Base-by-base conservation (phyloP, 2,329 filamentous ascomycete genomes). In the Cercospora zeae-maydis region DNA sequence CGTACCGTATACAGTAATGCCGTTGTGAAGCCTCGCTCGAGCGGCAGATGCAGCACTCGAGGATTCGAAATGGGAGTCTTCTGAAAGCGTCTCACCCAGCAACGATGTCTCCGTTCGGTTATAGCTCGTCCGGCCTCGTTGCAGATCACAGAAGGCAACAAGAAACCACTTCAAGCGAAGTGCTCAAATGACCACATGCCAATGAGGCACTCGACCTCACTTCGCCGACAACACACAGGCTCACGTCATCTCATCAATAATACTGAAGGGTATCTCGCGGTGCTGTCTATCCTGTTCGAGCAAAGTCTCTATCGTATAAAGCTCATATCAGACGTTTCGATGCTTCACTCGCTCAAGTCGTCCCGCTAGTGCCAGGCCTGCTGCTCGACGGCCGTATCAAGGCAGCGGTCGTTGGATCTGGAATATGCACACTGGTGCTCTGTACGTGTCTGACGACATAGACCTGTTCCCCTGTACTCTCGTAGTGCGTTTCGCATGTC, bases 401-500 rank as follows among this genome's bases (percentile, higher is more conserved):
- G 5, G 57, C 24, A 24, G 24, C 30, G n/a, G 11, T 21, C 31
- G 31, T 39, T 8, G 60, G 58, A 51, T 70, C 67, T 4, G 58
- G 49, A 45, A 69, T 63, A 14, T 66, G 53, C 16, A 70, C 62
- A 16, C 39, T 64, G 8, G 61, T 36, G 11, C 56, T 62, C 10
- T 67, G 37, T 3, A 63, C 10, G 49, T 71, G 69, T 13, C 64
- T 64, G 27, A 72, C 58, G 27, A 96, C 90, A 55, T 88, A 78
- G 1, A 97, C 83, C 39, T 86, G 88, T 78, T 95, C 89, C 0
- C 89, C 91, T 62, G 91, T 80, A 72, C 91, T 95, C 69, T 86
- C 82, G 70, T 89, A 90, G 73, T 97, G 91, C 11, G 90, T 89
- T 78, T 98, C 93, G 72, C 88, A 92, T 2, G 77, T 84, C 70